Evolutionary conservation across 306 rosid genomes (phyloP), one percentile per base, ranked within the genome.

Genomic region (Aeschynomene evenia): DNA sequence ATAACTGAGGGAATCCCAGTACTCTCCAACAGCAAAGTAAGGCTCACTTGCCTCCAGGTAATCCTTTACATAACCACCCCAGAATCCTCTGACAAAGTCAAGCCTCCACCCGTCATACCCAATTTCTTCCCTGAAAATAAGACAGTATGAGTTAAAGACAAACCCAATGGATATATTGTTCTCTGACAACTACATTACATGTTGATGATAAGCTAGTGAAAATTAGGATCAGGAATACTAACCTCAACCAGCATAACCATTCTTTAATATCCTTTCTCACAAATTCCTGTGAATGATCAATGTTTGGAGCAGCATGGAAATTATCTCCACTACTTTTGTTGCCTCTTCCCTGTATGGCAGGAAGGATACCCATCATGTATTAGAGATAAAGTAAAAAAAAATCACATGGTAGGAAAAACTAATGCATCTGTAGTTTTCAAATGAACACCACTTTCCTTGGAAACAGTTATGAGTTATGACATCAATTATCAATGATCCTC

Each of bases 21-120:
- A 91, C 81, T 95, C 99, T 6, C 99, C 99, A 0, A 95, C 93
- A 7, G 90, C 82, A 71, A 95, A 95, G 86, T 75, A 83, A 21
- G 99, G 99, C 75, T 86, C 85, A 53, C 63, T 95, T 68, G 95
- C 86, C 31, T 89, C 89, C 39, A 95, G 18, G 82, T 95, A 95
- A 80, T 95, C 96, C 85, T 86, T 91, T 49, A 95, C 90, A 77
- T 95, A 95, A 68, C 99, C 99, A 68, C 99, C 99, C 99, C 99
- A 95, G 84, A 95, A 95, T 59, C 99, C 99, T 79, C 97, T 70
- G 16, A 75, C 96, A 85, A 89, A 95, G 87, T 95, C 99, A 74
- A 95, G 99, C 85, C 99, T 84, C 99, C 99, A 95, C 56, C 99
- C 99, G 66, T 89, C 97, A 64, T 87, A 95, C 61, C 99, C 99